These are phyloP conservation scores for Tulasnella calospora DNA, from an alignment of 768 basidiomycete species.

Conservation along the genomic window DNA sequence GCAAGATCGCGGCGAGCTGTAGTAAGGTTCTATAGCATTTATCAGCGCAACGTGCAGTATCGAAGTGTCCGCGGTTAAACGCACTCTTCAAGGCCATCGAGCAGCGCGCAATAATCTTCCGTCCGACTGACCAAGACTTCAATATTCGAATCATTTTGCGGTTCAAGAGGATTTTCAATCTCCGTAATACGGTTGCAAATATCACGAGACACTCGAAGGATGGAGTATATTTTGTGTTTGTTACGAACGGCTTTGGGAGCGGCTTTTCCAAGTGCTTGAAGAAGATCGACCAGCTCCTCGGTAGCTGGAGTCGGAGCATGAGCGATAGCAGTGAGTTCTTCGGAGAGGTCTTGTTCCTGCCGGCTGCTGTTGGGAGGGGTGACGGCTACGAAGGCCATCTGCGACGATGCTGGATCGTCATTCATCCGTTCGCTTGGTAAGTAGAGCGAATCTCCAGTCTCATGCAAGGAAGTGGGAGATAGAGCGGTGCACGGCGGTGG, in stretches of 20 bases:
- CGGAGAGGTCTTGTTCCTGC: neutral
- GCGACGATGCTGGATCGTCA: neutral
- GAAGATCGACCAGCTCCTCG: neutral
- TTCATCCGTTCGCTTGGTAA: neutral
- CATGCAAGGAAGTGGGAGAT: neutral
- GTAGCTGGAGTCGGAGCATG: neutral
- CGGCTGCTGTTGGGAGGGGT: neutral
- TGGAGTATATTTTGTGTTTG: neutral
- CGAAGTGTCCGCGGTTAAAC: neutral
- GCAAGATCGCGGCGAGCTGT: neutral
- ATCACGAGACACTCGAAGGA: neutral
- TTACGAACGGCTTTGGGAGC: neutral
- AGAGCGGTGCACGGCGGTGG: too few relatives aligned
- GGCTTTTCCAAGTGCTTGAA: neutral
- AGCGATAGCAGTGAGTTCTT: neutral
- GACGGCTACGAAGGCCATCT: neutral
- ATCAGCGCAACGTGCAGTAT: neutral
- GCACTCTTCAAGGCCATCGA: neutral
- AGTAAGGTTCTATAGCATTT: neutral
- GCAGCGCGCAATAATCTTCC: neutral
- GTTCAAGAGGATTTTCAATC: neutral
- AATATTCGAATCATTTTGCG: neutral
- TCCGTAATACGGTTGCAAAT: neutral
- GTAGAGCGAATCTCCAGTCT: neutral
- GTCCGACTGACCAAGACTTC: neutral